These are phyloP conservation scores for Choricystis sp. DNA, from an alignment of 139 green algal species.

Conservation along the genomic window DNA sequence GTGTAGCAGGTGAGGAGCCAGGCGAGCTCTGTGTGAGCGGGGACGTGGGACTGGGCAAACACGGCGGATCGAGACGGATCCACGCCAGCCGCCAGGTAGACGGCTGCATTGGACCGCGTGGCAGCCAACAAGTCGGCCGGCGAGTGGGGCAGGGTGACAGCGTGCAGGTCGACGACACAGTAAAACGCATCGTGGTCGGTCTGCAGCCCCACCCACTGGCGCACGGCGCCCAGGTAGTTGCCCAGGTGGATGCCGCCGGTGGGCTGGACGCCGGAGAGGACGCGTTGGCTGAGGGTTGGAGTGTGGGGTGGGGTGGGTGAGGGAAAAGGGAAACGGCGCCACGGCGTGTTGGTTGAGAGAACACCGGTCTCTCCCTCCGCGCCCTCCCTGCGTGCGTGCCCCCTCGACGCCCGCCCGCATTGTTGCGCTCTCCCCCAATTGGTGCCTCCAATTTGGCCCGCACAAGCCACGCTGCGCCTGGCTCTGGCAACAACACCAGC, in stretches of 20 bases:
- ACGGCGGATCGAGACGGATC: slow-evolving; percentile 49
- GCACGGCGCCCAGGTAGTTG: slow-evolving; percentile 95
- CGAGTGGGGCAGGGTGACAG: slow-evolving; percentile 81
- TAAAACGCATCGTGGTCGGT: slow-evolving; percentile 74
- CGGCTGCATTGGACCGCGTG: slow-evolving; percentile 59
- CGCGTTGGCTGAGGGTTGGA: slow-evolving; percentile 33
- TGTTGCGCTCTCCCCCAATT: too few relatives aligned
- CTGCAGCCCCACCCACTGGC: slow-evolving; percentile 91
- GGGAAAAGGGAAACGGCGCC: too few relatives aligned
- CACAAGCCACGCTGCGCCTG: too few relatives aligned
- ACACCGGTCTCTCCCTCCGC: too few relatives aligned
- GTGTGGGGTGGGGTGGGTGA: too few relatives aligned
- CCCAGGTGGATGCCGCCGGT: slow-evolving; percentile 89
- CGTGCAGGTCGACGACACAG: slow-evolving; percentile 93
- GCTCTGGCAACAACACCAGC: too few relatives aligned
- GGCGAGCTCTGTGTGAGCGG: slow-evolving; percentile 77
- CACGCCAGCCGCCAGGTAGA: slow-evolving; percentile 87
- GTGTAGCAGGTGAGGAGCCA: slow-evolving; percentile 88
- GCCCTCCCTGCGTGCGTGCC: too few relatives aligned
- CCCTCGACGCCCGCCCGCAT: too few relatives aligned
- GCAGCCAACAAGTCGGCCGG: slow-evolving; percentile 55
- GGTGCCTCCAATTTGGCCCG: too few relatives aligned
- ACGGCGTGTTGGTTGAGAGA: too few relatives aligned
- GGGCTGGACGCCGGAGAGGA: slow-evolving; percentile 91
- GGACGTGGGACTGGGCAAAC: slow-evolving; percentile 87